Conservation (phyloP, 352 stramenopile genomes). For the Globisporangium megalacanthum region DNA sequence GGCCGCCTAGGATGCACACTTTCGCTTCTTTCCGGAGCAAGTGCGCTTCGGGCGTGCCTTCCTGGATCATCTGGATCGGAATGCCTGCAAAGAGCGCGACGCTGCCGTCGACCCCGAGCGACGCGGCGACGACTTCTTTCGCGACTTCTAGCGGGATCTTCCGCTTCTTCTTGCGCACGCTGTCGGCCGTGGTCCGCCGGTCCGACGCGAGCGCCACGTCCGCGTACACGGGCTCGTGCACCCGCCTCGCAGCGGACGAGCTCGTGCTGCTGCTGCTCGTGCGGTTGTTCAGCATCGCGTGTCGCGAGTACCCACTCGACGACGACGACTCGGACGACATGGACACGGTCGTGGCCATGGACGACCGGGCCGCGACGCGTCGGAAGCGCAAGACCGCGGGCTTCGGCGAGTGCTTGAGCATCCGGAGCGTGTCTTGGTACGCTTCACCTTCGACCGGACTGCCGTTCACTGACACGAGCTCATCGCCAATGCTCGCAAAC, state of each 20-base stretch:
- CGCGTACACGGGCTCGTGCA: slow-evolving; percentile 33
- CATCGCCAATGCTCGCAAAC: slow-evolving; percentile 76
- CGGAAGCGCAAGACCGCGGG: slow-evolving; percentile 78
- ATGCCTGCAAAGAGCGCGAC: slow-evolving; percentile 68
- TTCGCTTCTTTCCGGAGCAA: slow-evolving; percentile 79
- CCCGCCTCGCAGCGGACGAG: slow-evolving; percentile 16
- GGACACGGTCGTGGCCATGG: slow-evolving; percentile 19
- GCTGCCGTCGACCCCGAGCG: slow-evolving; percentile 63
- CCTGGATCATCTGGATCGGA: slow-evolving; percentile 64
- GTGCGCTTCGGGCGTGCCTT: slow-evolving; percentile 74
- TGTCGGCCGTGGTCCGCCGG: slow-evolving; percentile 20
- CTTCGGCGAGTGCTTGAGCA: slow-evolving; percentile 86
- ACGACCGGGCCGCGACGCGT: slow-evolving; percentile 43
- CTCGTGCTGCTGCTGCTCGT: not conserved
- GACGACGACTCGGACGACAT: slow-evolving; percentile 28
- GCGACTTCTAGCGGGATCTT: slow-evolving; percentile 78
- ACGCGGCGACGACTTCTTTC: slow-evolving; percentile 73
- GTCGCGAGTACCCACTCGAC: slow-evolving; percentile 38
- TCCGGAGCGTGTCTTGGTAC: slow-evolving; percentile 81
- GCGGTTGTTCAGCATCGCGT: slow-evolving; percentile 21
- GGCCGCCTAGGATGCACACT: slow-evolving; percentile 52
- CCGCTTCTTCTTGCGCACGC: slow-evolving; percentile 60
- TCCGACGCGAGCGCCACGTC: not conserved
- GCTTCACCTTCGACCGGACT: slow-evolving; percentile 70
- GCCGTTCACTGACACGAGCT: slow-evolving; percentile 82